Percentiles rank a stretch among this genome's conserved stretches.
Conservation (phyloP, 345 rosid species). For the Eucalyptus sideroxylon region DNA sequence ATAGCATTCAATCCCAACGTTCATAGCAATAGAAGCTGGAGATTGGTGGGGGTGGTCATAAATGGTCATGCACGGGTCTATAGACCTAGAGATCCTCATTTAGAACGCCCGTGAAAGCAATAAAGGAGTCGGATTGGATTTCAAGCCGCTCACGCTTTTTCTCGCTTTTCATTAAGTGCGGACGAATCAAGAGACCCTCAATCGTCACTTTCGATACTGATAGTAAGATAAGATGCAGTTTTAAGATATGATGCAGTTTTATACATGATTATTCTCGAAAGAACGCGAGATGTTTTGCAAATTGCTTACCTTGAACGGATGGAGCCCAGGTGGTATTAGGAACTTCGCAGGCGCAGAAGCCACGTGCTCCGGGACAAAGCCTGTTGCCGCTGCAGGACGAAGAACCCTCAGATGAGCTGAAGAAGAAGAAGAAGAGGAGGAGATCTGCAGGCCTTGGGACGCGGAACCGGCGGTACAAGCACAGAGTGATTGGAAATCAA, state of each 20-base stretch:
- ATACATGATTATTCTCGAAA: not conserved
- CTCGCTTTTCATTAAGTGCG: too few relatives aligned
- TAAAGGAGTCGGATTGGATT: too few relatives aligned
- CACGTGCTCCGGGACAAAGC: not conserved
- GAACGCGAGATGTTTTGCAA: not conserved
- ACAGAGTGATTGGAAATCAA: not conserved
- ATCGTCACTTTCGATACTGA: too few relatives aligned
- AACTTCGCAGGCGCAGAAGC: not conserved
- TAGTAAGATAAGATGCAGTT: too few relatives aligned
- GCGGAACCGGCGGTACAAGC: rapidly evolving
- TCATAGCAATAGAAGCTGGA: not conserved
- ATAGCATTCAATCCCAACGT: not conserved
- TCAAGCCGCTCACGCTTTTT: too few relatives aligned
- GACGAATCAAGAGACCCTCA: too few relatives aligned
- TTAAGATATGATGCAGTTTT: too few relatives aligned
- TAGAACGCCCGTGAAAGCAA: too few relatives aligned
- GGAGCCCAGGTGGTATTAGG: not conserved
- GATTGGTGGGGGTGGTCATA: not conserved
- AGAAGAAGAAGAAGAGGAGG: not conserved
- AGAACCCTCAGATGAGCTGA: not conserved
- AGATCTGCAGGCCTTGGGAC: not conserved
- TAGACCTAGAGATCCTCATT: too few relatives aligned
- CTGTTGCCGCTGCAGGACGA: not conserved
- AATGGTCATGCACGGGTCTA: not conserved
- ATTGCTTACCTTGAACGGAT: not conserved